A percentile compares a stretch with the other conserved stretches of the same genome.
Conservation (phyloP, 1,139 yeast species). For the Suhomyces bribrorum region DNA sequence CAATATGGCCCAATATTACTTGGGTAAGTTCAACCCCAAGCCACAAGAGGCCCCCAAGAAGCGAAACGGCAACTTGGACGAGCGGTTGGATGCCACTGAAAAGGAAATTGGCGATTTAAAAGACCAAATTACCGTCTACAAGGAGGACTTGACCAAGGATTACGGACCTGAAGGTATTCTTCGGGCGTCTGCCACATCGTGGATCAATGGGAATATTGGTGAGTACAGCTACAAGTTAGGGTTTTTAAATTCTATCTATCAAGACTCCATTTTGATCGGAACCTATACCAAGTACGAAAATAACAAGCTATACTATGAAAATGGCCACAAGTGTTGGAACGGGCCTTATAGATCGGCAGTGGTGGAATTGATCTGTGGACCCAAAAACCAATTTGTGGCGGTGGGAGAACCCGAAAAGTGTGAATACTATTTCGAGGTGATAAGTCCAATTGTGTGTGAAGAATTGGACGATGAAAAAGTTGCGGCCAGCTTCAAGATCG, state of each 20-base stretch:
- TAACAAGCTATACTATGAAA: conserved; percentile 43
- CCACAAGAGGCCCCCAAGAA: conserved; percentile 1
- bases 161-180: conserved; percentile 69
- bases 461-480: conserved; percentile 34
- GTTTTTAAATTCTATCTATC: conserved; percentile 57
- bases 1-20: conserved; percentile 30
- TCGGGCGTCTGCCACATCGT: conserved; percentile 54
- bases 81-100: conserved; percentile 19
- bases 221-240: conserved; percentile 73
- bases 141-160: conserved; percentile 43
- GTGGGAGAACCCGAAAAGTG: conserved; percentile 92
- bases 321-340: conserved; percentile 93
- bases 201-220: conserved; percentile 55
- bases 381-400: conserved; percentile 50
- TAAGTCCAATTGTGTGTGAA: conserved; percentile 72
- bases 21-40: conserved; percentile 12
- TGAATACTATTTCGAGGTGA: conserved; percentile 63
- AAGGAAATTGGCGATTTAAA: conserved; percentile 19
- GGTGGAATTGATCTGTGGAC: conserved; percentile 70
- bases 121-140: conserved; percentile 22
- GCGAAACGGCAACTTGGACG: neutral
- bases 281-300: conserved; percentile 38
- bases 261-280: conserved; percentile 64
- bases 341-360: conserved; percentile 81
- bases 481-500: conserved; percentile 27